Evolutionary conservation across 495 filamentous ascomycete genomes (phyloP).

Genomic region (Aspergillus carlsbadensis): DNA sequence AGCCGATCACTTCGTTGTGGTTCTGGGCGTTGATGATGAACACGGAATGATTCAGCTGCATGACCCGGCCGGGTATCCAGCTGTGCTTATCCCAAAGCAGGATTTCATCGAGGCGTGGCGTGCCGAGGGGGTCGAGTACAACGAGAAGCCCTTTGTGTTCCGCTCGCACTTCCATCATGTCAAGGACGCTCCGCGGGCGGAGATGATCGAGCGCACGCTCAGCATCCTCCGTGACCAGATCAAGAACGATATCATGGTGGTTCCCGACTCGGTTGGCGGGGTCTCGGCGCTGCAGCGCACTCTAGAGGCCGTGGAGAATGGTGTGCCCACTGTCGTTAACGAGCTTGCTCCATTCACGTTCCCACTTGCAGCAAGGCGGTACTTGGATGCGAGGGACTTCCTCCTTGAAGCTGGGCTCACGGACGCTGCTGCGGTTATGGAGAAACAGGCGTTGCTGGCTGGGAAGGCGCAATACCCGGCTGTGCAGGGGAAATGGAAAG

Average conservation of each 20-base stretch:
- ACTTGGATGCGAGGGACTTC: conserved; percentile 2
- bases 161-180: neutral
- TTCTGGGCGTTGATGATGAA: too few species aligned
- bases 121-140: neutral
- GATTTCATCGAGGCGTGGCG: conserved; percentile 1
- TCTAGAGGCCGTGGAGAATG: neutral
- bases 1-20: too few species aligned
- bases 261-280: neutral
- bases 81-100: neutral
- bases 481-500: neutral
- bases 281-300: neutral
- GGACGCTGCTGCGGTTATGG: neutral
- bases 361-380: neutral
- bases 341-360: neutral
- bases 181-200: too few species aligned
- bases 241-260: neutral
- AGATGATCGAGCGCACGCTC: too few species aligned
- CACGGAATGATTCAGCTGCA: too few species aligned
- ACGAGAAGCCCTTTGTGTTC: neutral
- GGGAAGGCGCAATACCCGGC: conserved; percentile 1
- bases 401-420: neutral
- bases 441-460: neutral
- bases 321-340: neutral
- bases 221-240: neutral
- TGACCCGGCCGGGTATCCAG: neutral